Conservation (phyloP, 345 rosid genomes). For the Eucalyptus paniculata region DNA sequence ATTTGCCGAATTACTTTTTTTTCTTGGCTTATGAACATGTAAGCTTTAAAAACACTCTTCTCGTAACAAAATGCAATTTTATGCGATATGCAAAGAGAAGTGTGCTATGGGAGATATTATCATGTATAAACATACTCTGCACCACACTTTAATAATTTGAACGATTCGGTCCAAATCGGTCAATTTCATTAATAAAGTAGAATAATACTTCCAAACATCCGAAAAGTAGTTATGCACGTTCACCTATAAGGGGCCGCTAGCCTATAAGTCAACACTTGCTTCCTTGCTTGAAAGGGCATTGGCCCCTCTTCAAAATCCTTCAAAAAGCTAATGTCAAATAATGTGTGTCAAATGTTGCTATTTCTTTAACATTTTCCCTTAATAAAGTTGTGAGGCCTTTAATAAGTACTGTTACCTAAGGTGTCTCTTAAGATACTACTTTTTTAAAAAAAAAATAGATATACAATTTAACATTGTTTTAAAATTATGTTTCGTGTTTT, state of each 20-base stretch:
- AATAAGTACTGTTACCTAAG: not conserved
- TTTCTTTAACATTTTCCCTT: not conserved
- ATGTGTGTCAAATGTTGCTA: not conserved
- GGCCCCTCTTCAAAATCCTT: not conserved
- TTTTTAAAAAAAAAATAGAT: too few relatives aligned
- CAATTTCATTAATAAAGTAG: not conserved
- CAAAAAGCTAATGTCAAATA: not conserved
- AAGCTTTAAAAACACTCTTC: not conserved
- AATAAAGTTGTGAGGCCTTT: not conserved
- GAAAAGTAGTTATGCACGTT: not conserved
- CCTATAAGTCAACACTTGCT: not conserved
- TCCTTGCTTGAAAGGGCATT: not conserved
- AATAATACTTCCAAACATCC: not conserved
- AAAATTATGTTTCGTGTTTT: too few relatives aligned
- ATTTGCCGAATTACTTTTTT: not conserved
- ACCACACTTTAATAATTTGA: not conserved
- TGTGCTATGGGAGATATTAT: not conserved
- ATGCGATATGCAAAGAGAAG: not conserved
- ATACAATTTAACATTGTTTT: too few relatives aligned
- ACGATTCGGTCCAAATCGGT: not conserved
- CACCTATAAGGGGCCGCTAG: not conserved
- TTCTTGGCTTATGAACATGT: not conserved
- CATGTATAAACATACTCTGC: not conserved
- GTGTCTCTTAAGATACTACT: not conserved
- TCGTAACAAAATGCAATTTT: not conserved